These are phyloP conservation scores for Benincasa hispida DNA, from an alignment of 306 rosid species.

Conservation along the genomic window DNA sequence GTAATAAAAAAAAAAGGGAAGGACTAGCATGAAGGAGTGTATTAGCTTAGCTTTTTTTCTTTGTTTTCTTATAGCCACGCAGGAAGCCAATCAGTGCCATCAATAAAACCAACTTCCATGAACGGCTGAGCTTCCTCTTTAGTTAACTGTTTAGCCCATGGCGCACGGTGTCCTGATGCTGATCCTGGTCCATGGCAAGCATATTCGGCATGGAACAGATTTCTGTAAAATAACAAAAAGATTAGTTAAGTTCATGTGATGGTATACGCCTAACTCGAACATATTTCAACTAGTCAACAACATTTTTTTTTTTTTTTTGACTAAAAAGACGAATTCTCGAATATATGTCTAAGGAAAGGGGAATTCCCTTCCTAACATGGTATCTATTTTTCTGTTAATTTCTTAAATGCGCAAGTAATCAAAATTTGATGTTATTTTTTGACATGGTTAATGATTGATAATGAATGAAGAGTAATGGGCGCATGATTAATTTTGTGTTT, in stretches of 20 bases:
- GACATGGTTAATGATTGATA: no score
- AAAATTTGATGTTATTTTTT: no score
- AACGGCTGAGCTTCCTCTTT: conserved; percentile 33
- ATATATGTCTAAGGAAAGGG: no score
- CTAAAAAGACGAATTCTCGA: no score
- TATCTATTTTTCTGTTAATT: no score
- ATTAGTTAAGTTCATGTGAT: background rate
- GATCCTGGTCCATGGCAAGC: conserved; percentile 57
- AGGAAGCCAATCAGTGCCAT: conserved; percentile 64
- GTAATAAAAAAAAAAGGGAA: background rate
- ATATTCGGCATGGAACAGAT: conserved; percentile 52
- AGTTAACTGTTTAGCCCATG: conserved; percentile 46
- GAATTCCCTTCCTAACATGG: no score
- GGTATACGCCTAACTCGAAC: background rate
- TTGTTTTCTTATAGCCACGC: conserved; percentile 27
- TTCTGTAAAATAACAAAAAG: conserved; percentile 16
- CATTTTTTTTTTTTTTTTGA: no score
- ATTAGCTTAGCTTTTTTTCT: background rate
- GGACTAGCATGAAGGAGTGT: background rate
- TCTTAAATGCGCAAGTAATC: no score
- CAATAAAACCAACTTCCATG: conserved; percentile 38
- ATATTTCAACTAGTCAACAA: no score
- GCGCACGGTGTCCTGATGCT: conserved; percentile 14
- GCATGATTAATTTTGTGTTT: no score
- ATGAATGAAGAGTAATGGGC: no score